Base-by-base conservation (phyloP, 2,329 filamentous ascomycete genomes). In the Atkinsonella texensis region DNA sequence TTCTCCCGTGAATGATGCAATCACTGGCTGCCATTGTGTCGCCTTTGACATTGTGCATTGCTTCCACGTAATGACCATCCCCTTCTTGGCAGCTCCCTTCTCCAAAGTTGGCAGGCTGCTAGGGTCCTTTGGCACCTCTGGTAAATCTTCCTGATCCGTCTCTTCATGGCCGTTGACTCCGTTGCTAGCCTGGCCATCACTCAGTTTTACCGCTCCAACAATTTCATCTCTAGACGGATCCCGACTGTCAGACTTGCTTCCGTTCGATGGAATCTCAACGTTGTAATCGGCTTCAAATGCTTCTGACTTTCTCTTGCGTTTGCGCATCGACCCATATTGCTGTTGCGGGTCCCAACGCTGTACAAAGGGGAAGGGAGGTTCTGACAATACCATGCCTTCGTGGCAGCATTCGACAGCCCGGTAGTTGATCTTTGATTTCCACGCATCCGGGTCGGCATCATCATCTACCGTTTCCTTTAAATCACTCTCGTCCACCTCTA, bases 281-380 rank as follows among this genome's bases (percentile, higher is more conserved):
- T 62, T 62, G 50, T 61, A 60, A 1, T 65, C 63, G 11, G 62
- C 63, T 38, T 64, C 56, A 5, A 60, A 59, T 18, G 57, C 52
- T 66, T 69, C 57, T 60, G 71, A 58, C 68, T 60, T 54, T 33
- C 74, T 70, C 62, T 83, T 83, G 50, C 71, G 68, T 55, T 73
- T 79, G 8, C 66, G 68, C 57, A 71, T 71, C 4, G 59, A 61
- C 2, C 64, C 63, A 48, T 60, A 68, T 56, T 70, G 69, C 60
- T 90, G 86, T 54, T 89, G 84, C 3, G 80, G 77, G 65, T 95
- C 88, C 91, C 90, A 96, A 46, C 87, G 79, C 65, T 96, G 89
- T 15, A 86, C 74, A 65, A 96, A 96, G 0, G 90, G 90, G 61
- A 94, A 96, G 0, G 90, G 87, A 0, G 91, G 90, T 35, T 87